Percentiles rank a stretch among this genome's conserved stretches.
phyloP scores from a whole-genome alignment of 176 grass and related monocot genomes.

The Oryza australiensis region DNA sequence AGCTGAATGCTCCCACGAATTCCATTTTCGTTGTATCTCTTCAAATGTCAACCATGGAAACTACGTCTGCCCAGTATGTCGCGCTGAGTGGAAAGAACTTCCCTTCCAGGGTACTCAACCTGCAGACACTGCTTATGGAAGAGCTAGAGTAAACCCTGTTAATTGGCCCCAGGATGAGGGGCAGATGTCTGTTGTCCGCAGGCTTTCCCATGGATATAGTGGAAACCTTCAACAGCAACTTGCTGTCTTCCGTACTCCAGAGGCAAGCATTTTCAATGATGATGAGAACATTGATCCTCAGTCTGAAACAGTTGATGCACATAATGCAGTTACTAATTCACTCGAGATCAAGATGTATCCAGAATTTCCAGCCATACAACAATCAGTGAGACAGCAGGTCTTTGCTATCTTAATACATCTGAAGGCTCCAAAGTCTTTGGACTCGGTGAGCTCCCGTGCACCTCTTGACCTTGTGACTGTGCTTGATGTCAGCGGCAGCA shows the following conservation, averaged over 20 bases:
- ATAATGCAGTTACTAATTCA: slow-evolving; percentile 29
- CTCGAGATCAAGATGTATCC: slow-evolving; percentile 66
- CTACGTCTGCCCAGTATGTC: slow-evolving; percentile 76
- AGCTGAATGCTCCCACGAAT: slow-evolving; percentile 90
- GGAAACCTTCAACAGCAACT: slow-evolving; percentile 40
- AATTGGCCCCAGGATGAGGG: slow-evolving; percentile 54
- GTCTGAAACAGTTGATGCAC: slow-evolving; percentile 29
- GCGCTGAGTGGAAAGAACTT: slow-evolving; percentile 84
- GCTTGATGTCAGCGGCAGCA: slow-evolving; percentile 95
- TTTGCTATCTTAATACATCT: slow-evolving; percentile 84
- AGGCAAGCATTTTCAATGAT: slow-evolving; percentile 66
- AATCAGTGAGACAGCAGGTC: slow-evolving; percentile 42
- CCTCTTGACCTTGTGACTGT: slow-evolving; percentile 92
- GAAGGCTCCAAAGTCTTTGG: slow-evolving; percentile 64
- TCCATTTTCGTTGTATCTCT: slow-evolving; percentile 95
- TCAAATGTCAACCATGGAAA: slow-evolving; percentile 88
- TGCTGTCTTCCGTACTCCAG: slow-evolving; percentile 40
- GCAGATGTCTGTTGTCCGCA: slow-evolving; percentile 52
- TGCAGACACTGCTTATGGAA: slow-evolving; percentile 50
- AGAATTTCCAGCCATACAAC: slow-evolving; percentile 52
- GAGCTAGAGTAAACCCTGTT: slow-evolving; percentile 69
- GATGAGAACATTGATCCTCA: slow-evolving; percentile 59
- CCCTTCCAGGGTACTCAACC: slow-evolving; percentile 46
- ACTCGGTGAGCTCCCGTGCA: slow-evolving; percentile 45
- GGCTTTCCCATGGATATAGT: slow-evolving; percentile 43